These are phyloP conservation scores for Mycena metata DNA, from an alignment of 768 basidiomycete genomes.

Conservation along the genomic window DNA sequence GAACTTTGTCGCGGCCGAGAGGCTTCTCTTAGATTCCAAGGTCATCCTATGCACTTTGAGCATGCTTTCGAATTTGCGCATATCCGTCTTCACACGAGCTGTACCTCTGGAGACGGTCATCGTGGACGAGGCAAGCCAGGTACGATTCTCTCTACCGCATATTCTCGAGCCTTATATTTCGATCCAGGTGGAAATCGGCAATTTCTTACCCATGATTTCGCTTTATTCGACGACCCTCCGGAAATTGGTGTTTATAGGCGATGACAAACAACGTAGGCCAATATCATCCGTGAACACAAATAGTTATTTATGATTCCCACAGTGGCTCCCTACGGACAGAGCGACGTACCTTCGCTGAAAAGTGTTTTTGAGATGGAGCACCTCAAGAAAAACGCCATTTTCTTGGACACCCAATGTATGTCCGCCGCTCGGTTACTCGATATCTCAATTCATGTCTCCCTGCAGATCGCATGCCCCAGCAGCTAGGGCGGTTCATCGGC, in stretches of 20 bases:
- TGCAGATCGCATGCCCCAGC: constrained; percentile 58
- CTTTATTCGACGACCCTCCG: constrained; percentile 50
- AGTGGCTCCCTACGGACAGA: constrained; percentile 71
- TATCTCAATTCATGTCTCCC: constrained; percentile 48
- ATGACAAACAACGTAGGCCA: constrained; percentile 49
- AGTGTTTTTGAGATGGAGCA: constrained; percentile 68
- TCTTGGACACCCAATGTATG: constrained; percentile 68
- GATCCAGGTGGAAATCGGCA: constrained; percentile 49
- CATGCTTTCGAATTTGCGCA: constrained; percentile 64
- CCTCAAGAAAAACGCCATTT: constrained; percentile 50
- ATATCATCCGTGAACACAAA: not conserved
- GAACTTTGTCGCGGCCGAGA: constrained; percentile 39
- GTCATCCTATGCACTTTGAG: constrained; percentile 77
- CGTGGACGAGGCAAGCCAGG: constrained; percentile 70
- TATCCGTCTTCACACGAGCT: constrained; percentile 43
- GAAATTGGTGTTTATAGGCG: constrained; percentile 66
- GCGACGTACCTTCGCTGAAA: constrained; percentile 56
- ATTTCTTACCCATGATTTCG: constrained; percentile 57
- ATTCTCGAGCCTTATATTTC: not conserved
- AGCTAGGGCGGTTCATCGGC: constrained; percentile 67
- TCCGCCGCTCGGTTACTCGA: constrained; percentile 14
- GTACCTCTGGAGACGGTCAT: constrained; percentile 58
- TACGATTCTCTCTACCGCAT: constrained; percentile 48
- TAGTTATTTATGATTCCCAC: not conserved
- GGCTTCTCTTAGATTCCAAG: constrained; percentile 53